Evolutionary conservation across 768 basidiomycete species (phyloP), one percentile per base, ranked within the genome.

Genomic region (Mycena olivaceomarginata): DNA sequence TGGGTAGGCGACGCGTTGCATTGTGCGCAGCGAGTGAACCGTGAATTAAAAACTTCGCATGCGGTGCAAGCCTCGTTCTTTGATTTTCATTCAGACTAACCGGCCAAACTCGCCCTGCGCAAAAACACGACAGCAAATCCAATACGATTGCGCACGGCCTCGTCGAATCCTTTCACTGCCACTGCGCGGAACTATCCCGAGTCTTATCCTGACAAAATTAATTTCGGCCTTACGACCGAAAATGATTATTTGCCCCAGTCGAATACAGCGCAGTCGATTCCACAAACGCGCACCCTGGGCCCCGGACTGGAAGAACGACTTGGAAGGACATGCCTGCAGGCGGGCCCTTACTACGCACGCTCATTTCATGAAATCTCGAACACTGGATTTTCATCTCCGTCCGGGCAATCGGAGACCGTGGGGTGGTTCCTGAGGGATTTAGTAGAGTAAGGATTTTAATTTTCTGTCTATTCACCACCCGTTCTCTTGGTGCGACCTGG

Each of bases 371-470:
- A 12, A 6, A 25, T 60, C 31, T 7, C 6, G 15, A 45, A 40
- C 48, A 1, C 15, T 45, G 2, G 2, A 45, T 11, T 15, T 63
- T 71, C 37, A 71, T 51, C 53, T 53, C 40, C 25, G 16, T 16
- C 40, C 71, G 63, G 51, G 25, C 22, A 62, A 72, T 65, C 71
- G 51, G 22, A 16, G 39, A 37, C 71, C 71, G 63, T 31, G 31
- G 31, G n/a, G 31, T 31, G 4, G 31, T 31, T 31, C 31, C 31
- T 4, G 31, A 31, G 31, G 31, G 31, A 31, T 31, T 31, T 31
- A 56, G 53, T 39, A 8, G 22, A 25, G 37, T 51, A 56, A 67
- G 22, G 41, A 18, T 31, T 60, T 60, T 60, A 45, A 45, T 45
- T 45, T 45, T 37, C 31, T 39, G 59, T 25, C 31, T 4, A 22